These are phyloP conservation scores for Geotrichum klebahnii DNA, from an alignment of 1,139 yeast genomes.

Conservation along the genomic window DNA sequence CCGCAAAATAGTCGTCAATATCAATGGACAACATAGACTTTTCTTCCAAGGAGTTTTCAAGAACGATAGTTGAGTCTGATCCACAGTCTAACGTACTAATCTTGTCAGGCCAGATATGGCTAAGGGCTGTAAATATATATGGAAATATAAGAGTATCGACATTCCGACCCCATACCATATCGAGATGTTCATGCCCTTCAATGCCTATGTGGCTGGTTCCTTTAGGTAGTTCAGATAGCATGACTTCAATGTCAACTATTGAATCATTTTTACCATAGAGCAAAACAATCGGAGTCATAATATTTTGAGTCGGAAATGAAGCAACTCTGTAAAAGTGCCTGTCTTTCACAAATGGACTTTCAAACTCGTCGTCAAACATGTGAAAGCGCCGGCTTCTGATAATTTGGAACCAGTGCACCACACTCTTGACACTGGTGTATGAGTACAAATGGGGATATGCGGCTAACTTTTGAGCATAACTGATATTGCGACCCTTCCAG, in stretches of 20 bases:
- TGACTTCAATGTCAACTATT: constrained; percentile 74
- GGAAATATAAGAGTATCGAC: constrained; percentile 53
- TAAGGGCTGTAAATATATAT: constrained; percentile 45
- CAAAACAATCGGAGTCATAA: constrained; percentile 64
- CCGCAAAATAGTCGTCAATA: constrained; percentile 1
- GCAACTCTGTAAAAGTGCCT: constrained; percentile 53
- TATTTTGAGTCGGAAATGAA: constrained; percentile 62
- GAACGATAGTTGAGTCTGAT: not conserved
- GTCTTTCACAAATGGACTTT: constrained; percentile 35
- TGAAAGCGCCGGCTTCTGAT: constrained; percentile 76
- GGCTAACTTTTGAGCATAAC: constrained; percentile 65
- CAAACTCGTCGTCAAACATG: constrained; percentile 71
- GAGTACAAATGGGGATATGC: constrained; percentile 83
- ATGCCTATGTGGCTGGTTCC: constrained; percentile 47
- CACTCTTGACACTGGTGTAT: constrained; percentile 84
- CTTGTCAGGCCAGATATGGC: too few relatives aligned
- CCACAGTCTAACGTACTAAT: too few relatives aligned
- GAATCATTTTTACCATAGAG: constrained; percentile 81
- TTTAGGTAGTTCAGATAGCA: constrained; percentile 55
- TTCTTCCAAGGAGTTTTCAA: not conserved
- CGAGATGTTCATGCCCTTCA: constrained; percentile 72
- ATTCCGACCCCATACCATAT: constrained; percentile 80
- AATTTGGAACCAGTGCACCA: constrained; percentile 96
- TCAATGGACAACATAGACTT: constrained; percentile 4
- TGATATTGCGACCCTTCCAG: constrained; percentile 72